These are phyloP conservation scores for Fusarium subtropicale DNA, from an alignment of 2,329 filamentous ascomycete species.

Conservation along the genomic window DNA sequence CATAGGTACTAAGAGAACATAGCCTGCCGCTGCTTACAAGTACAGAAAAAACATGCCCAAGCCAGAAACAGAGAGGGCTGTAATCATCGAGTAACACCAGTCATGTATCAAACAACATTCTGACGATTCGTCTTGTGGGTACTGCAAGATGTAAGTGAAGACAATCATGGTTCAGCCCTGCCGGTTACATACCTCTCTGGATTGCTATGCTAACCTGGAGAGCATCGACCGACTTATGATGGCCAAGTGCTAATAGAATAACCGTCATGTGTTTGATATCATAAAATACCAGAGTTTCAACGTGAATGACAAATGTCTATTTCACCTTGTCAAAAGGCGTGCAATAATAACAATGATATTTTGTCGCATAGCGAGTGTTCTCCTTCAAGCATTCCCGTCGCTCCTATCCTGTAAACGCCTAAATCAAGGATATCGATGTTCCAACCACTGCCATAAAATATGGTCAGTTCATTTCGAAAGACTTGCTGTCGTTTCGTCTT, in stretches of 20 bases:
- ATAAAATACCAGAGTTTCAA: neutral
- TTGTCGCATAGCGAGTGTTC: constrained; percentile 35
- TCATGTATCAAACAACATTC: neutral
- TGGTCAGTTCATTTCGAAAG: constrained; percentile 22
- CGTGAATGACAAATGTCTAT: neutral
- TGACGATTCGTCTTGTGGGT: neutral
- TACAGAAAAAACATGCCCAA: neutral
- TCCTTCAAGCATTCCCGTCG: constrained; percentile 21
- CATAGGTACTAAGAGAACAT: neutral
- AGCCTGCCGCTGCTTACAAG: too few species aligned
- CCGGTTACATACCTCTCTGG: neutral
- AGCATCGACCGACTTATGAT: neutral
- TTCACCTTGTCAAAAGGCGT: constrained; percentile 5
- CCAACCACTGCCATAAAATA: constrained; percentile 12
- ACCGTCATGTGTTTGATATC: neutral
- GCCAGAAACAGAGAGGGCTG: neutral
- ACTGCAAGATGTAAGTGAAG: neutral
- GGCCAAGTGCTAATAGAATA: neutral
- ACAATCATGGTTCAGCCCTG: constrained; percentile 1
- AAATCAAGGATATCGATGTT: constrained; percentile 31
- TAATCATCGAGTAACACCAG: neutral
- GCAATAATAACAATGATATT: constrained; percentile 6
- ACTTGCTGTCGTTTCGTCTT: constrained; percentile 25
- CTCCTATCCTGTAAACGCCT: constrained; percentile 41
- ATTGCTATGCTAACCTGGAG: neutral